These are phyloP conservation scores for Trichoderma sp. DNA, from an alignment of 2,329 filamentous ascomycete species.

Conservation along the genomic window DNA sequence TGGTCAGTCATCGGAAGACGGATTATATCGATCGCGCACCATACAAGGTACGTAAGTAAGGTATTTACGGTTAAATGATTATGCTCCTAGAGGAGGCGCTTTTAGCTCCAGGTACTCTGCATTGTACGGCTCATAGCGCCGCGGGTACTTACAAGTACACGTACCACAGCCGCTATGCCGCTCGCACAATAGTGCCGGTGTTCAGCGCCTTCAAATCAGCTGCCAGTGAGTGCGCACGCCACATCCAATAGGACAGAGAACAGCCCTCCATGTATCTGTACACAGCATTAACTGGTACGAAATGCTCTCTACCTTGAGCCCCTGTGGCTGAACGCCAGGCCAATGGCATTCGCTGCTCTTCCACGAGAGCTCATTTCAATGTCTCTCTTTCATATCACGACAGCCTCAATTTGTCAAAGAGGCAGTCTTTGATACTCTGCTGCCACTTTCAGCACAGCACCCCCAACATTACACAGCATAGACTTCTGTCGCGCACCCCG, in stretches of 20 bases:
- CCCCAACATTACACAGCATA: neutral
- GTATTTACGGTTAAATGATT: neutral
- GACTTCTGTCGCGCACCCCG: neutral
- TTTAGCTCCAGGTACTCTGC: neutral
- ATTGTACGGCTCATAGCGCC: neutral
- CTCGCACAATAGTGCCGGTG: neutral
- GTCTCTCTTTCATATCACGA: conserved; percentile 3
- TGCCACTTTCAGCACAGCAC: neutral
- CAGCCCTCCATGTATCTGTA: neutral
- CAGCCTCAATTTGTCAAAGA: neutral
- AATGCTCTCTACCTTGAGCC: neutral
- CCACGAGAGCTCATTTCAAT: neutral
- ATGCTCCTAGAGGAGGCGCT: neutral
- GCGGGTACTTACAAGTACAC: neutral
- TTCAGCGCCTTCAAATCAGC: neutral
- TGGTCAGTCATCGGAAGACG: neutral
- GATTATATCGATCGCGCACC: neutral
- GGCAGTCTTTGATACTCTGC: neutral
- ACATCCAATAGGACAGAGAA: neutral
- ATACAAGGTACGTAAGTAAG: neutral
- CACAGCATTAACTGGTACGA: neutral
- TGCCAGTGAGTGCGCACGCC: neutral
- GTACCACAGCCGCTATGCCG: neutral
- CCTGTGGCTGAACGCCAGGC: neutral
- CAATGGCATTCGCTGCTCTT: neutral